Percentiles rank a stretch among this genome's conserved stretches.
These are phyloP conservation scores for Eremothecium sinecaudum DNA, from an alignment of 1,139 yeast species.

Conservation along the genomic window DNA sequence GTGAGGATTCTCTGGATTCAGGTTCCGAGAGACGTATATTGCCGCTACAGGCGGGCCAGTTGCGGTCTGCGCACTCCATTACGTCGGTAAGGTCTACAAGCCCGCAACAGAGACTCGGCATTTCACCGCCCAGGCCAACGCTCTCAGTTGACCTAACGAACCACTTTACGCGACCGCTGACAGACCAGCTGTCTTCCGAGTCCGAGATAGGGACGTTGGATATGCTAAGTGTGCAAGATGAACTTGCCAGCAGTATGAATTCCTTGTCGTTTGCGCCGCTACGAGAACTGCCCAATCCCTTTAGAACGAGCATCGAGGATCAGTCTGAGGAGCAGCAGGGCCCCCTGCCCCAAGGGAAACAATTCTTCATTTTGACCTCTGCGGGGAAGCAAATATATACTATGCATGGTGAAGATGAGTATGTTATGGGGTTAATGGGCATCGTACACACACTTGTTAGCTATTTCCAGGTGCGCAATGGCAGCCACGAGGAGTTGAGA, in stretches of 20 bases:
- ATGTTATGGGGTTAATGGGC: conserved; percentile 67
- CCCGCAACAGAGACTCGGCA: background rate
- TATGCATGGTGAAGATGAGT: conserved; percentile 64
- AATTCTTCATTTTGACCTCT: conserved; percentile 67
- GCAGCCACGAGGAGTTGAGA: conserved; percentile 28
- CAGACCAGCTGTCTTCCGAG: background rate
- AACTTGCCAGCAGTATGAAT: conserved; percentile 2
- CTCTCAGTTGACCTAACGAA: conserved; percentile 8
- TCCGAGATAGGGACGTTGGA: background rate
- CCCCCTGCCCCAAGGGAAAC: conserved; percentile 15
- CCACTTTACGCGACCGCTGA: conserved; percentile 4
- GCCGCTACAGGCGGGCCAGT: background rate
- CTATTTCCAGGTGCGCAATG: conserved; percentile 32
- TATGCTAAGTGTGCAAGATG: conserved; percentile 1
- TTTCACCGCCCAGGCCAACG: conserved; percentile 4
- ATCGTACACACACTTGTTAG: conserved; percentile 36
- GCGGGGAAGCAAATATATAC: conserved; percentile 94
- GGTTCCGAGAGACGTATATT: too few species aligned
- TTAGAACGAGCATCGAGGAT: background rate
- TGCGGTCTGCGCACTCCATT: conserved; percentile 3
- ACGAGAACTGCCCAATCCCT: conserved; percentile 4
- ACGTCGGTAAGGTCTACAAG: conserved; percentile 1
- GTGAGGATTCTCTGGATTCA: too few species aligned
- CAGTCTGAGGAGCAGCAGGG: background rate
- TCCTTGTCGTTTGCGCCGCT: background rate